Percentiles rank a stretch among this genome's conserved stretches.
Evolutionary conservation across 805 yeast species (phyloP).

Genomic region (Clavispora fructus): DNA sequence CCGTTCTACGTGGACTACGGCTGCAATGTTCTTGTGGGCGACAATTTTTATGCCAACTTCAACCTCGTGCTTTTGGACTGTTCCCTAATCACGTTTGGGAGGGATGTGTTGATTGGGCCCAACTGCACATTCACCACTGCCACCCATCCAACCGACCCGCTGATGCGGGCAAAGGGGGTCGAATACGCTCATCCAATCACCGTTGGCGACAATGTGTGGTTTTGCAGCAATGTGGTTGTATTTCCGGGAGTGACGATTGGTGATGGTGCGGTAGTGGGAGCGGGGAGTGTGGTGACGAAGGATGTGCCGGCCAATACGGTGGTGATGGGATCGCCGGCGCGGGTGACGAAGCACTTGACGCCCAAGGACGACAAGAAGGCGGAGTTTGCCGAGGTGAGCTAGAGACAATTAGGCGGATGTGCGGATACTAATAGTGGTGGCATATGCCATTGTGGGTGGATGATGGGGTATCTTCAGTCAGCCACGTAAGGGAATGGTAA

Average conservation of each 20-base stretch:
- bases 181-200: constrained; percentile 55
- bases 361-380: constrained; percentile 14
- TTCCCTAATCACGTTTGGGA: constrained; percentile 56
- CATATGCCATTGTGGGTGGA: too few relatives aligned
- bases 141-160: constrained; percentile 55
- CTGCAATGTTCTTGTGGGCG: constrained; percentile 52
- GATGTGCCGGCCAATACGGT: constrained; percentile 51
- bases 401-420: too few relatives aligned
- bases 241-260: constrained; percentile 68
- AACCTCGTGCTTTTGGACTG: constrained; percentile 53
- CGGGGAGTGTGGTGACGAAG: constrained; percentile 60
- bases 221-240: constrained; percentile 51
- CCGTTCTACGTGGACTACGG: constrained; percentile 68
- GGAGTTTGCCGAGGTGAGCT: neutral
- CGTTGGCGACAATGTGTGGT: constrained; percentile 66
- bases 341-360: constrained; percentile 31
- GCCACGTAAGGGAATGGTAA: too few relatives aligned
- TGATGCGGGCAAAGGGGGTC: constrained; percentile 34
- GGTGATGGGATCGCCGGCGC: constrained; percentile 63
- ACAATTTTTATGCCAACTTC: constrained; percentile 56
- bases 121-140: constrained; percentile 57
- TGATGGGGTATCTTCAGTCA: too few relatives aligned
- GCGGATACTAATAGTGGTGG: too few relatives aligned
- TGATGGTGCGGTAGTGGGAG: constrained; percentile 56
- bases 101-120: constrained; percentile 58